Base-by-base conservation (phyloP, 2,329 filamentous ascomycete genomes). In the Dichotomopilus funicola region DNA sequence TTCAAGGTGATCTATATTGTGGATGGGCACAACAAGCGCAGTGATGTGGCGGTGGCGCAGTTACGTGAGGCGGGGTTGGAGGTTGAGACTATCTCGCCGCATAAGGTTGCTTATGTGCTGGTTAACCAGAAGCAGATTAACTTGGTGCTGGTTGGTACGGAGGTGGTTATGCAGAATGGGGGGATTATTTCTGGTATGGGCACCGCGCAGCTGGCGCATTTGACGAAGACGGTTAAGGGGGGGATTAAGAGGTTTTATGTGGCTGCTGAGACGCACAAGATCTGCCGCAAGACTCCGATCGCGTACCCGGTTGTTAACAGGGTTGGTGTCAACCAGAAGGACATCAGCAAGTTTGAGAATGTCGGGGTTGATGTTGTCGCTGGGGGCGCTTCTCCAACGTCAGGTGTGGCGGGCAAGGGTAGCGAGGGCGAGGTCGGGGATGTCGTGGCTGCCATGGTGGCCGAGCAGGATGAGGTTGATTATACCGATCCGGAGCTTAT, bases 181-280 rank as follows among this genome's bases (percentile, higher is more conserved):
- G 92, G 92, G 40, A 87, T 97, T 63, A 89, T 99, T 63, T 92
- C 88, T 31, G 79, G 91, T 49, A 81, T 97, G 73, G 92, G 92
- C 51, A 85, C 81, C 2, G 92, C 89, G 64, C 91, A 96, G 74
- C 86, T 97, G 63, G 91, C 89, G 1, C 76, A 90, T 63, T 75
- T 96, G 51, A 91, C 91, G 5, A 85, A 86, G 65, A 80, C 80
- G 11, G 79, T 81, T 59, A 70, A 72, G 10, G 63, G 62, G 35
- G 57, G 59, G 19, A 59, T 59, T 34, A 76, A 76, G 45, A 82
- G 85, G 41, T 89, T 97, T 64, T 96, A 95, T 66, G 91, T 96
- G 13, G 91, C 94, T 5, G 88, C 88, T 1, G 94, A 99, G 75
- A 95, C 89, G 65, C 94, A 99, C 77, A 99, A 99, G 74, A 96